Evolutionary conservation across 2,329 filamentous ascomycete species (phyloP).

Genomic region (Paecilomyces formosus): DNA sequence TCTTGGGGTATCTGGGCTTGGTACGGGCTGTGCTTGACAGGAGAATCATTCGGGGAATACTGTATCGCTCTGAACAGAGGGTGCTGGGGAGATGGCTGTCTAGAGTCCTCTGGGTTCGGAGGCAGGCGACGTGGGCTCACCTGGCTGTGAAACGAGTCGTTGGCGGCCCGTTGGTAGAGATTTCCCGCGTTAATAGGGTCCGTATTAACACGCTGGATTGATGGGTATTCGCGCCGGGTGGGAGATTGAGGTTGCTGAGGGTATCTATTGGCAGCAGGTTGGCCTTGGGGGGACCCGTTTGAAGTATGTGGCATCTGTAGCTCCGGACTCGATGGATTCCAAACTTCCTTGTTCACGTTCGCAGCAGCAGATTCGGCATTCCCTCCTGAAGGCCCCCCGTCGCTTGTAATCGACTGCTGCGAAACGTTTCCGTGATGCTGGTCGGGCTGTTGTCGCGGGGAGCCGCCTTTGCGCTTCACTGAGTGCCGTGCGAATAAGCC

Average conservation of each 20-base stretch:
- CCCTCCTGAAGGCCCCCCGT: not conserved
- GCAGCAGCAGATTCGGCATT: not conserved
- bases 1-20: slow-evolving; percentile 11
- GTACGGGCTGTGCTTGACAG: slow-evolving; percentile 12
- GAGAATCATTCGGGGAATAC: slow-evolving; percentile 17
- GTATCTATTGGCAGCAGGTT: slow-evolving; percentile 9
- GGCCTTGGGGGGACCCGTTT: slow-evolving; percentile 4
- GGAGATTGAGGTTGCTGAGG: slow-evolving; percentile 11
- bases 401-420: not conserved
- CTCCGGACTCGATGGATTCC: not conserved
- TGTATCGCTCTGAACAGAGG: slow-evolving; percentile 14
- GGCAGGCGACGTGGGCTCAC: slow-evolving; percentile 9
- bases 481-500: slow-evolving; percentile 6
- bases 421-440: not conserved
- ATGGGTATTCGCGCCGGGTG: slow-evolving; percentile 10
- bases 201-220: slow-evolving; percentile 12
- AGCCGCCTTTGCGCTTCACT: not conserved
- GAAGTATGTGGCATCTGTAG: slow-evolving; percentile 8
- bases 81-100: slow-evolving; percentile 8
- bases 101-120: slow-evolving; percentile 9
- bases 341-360: not conserved
- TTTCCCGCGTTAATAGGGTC: slow-evolving; percentile 10
- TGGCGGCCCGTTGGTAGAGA: slow-evolving; percentile 12
- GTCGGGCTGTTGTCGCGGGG: not conserved
- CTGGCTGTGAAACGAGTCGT: slow-evolving; percentile 12